These are phyloP conservation scores for Hibiscus trionum DNA, from an alignment of 345 rosid genomes.

Conservation along the genomic window DNA sequence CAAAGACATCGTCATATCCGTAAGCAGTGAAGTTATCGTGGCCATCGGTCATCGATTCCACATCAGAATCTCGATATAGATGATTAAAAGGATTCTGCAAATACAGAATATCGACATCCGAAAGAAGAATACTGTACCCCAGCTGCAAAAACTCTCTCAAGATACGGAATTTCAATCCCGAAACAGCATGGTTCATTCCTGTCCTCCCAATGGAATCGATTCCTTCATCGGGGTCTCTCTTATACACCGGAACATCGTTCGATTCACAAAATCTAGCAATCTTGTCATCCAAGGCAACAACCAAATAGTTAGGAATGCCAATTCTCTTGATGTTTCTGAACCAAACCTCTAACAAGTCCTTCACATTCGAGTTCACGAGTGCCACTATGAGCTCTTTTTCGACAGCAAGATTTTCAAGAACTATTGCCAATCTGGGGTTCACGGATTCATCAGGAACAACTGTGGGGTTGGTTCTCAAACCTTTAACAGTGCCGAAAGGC, in stretches of 20 bases:
- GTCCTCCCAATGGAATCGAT: constrained; percentile 61
- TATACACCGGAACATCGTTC: constrained; percentile 65
- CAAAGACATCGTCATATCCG: constrained; percentile 76
- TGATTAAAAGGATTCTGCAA: constrained; percentile 81
- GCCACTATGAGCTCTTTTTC: constrained; percentile 76
- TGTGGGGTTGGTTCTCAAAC: constrained; percentile 34
- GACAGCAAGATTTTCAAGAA: constrained; percentile 53
- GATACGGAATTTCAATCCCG: constrained; percentile 80
- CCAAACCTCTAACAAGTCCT: constrained; percentile 71
- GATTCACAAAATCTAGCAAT: constrained; percentile 65
- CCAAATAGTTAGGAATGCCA: constrained; percentile 67
- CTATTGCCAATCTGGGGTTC: constrained; percentile 58
- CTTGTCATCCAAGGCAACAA: constrained; percentile 74
- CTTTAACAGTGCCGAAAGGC: constrained; percentile 40
- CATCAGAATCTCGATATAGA: constrained; percentile 82
- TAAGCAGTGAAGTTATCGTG: constrained; percentile 77
- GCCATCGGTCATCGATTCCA: constrained; percentile 94
- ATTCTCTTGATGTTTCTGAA: constrained; percentile 73
- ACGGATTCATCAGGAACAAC: constrained; percentile 39
- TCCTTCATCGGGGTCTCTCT: constrained; percentile 63
- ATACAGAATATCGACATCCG: constrained; percentile 81
- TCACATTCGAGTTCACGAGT: constrained; percentile 79
- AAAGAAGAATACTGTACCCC: constrained; percentile 89
- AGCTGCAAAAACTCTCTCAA: constrained; percentile 91
- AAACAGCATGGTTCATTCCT: constrained; percentile 90